These are phyloP conservation scores for Neltuma alba DNA, from an alignment of 306 rosid genomes.

Conservation along the genomic window DNA sequence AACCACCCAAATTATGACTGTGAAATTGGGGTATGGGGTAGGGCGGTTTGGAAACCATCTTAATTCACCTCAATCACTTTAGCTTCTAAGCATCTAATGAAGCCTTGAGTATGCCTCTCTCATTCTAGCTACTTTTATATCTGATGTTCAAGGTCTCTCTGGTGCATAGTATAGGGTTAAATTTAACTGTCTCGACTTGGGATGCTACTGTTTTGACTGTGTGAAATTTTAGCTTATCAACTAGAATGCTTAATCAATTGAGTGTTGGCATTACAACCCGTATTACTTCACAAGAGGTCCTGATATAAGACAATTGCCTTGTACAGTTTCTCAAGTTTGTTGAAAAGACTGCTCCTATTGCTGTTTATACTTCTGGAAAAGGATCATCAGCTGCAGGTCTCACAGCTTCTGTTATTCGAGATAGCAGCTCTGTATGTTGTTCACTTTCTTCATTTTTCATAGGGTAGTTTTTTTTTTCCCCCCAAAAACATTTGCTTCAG, in stretches of 20 bases:
- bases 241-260: constrained; percentile 9
- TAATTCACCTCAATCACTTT: not conserved
- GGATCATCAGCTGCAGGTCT: constrained; percentile 99
- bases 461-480: not conserved
- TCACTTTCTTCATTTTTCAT: constrained; percentile 31
- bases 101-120: not conserved
- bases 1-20: not conserved
- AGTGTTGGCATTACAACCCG: constrained; percentile 19
- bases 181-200: constrained; percentile 4
- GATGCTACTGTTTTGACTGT: constrained; percentile 2
- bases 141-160: constrained; percentile 14
- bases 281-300: constrained; percentile 22
- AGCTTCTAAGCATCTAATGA: not conserved
- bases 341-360: constrained; percentile 95
- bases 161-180: not conserved
- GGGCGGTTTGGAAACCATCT: not conserved
- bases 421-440: constrained; percentile 78
- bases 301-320: constrained; percentile 38
- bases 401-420: constrained; percentile 94
- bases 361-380: constrained; percentile 98
- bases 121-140: constrained; percentile 8
- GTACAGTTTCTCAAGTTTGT: constrained; percentile 94
- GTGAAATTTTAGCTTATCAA: not conserved
- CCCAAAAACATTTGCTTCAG: constrained; percentile 28
- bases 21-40: not conserved